phyloP scores from a whole-genome alignment of 2,329 filamentous ascomycete genomes.

The Paraphoma chrysanthemicola region DNA sequence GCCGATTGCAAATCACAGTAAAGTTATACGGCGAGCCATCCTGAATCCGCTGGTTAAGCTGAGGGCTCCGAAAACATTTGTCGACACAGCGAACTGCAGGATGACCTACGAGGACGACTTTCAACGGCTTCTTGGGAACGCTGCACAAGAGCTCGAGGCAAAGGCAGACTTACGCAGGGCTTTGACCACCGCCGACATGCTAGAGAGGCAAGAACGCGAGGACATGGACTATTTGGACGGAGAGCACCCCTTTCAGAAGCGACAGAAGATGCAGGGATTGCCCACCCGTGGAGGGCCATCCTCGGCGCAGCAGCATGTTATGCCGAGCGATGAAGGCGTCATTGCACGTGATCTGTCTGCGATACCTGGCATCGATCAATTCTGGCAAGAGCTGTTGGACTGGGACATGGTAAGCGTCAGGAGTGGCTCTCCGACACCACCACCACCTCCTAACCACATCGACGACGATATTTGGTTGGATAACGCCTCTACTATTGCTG shows the following conservation, averaged over 20 bases:
- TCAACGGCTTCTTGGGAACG: conserved; percentile 7
- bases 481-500: conserved; percentile 16
- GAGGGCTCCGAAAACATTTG: conserved; percentile 24
- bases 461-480: conserved; percentile 11
- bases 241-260: background rate
- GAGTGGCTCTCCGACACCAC: background rate
- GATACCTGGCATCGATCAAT: conserved; percentile 14
- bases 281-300: no score
- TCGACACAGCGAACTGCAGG: conserved; percentile 1
- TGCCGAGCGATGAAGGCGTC: background rate
- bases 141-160: conserved; percentile 7
- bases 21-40: conserved; percentile 1
- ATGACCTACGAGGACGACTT: background rate
- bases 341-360: conserved; percentile 9
- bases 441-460: background rate
- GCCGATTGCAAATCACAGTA: background rate
- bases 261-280: background rate
- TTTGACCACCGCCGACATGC: conserved; percentile 7
- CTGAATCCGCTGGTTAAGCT: conserved; percentile 29
- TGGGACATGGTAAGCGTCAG: conserved; percentile 5
- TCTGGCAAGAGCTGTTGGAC: conserved; percentile 15
- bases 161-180: conserved; percentile 10
- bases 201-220: background rate
- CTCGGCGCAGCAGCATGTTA: no score
- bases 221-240: background rate